Conservation (phyloP, 2,329 filamentous ascomycete genomes). For the Cercospora sesami region DNA sequence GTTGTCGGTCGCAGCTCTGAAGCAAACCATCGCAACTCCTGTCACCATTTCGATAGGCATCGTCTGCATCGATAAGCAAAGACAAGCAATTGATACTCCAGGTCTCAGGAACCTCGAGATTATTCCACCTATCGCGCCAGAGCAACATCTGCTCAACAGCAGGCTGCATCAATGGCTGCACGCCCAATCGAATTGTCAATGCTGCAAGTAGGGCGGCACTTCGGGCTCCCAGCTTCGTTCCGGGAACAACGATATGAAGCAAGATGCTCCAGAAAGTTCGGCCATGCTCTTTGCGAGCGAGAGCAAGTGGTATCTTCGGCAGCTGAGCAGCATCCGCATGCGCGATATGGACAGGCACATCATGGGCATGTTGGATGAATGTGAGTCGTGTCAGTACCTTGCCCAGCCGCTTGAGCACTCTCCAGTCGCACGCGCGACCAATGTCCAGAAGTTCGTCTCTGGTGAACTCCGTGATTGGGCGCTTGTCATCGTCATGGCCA, state of each 20-base stretch:
- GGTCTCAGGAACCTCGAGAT: conserved; percentile 21
- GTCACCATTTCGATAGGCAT: conserved; percentile 4
- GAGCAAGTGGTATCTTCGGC: conserved; percentile 18
- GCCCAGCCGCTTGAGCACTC: conserved; percentile 16
- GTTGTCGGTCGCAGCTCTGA: not conserved
- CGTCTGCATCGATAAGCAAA: conserved; percentile 21
- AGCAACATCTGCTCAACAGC: conserved; percentile 15
- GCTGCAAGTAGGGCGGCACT: conserved; percentile 17
- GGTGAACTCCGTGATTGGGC: conserved; percentile 17
- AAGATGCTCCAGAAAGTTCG: conserved; percentile 20
- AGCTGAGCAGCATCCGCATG: conserved; percentile 7
- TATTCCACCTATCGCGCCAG: conserved; percentile 19
- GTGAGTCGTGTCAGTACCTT: conserved; percentile 21
- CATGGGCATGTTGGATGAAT: conserved; percentile 13
- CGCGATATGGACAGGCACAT: conserved; percentile 17
- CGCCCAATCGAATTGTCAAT: conserved; percentile 17
- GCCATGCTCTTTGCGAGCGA: conserved; percentile 12
- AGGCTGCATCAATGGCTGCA: conserved; percentile 15
- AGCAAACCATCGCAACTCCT: conserved; percentile 2
- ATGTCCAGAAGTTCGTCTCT: conserved; percentile 23
- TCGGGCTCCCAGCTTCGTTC: conserved; percentile 17
- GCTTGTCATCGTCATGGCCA: conserved; percentile 7
- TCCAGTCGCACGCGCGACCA: conserved; percentile 18
- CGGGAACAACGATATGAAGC: conserved; percentile 24
- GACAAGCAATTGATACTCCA: conserved; percentile 22